A percentile compares a stretch with the other conserved stretches of the same genome.
Evolutionary conservation across 352 stramenopile species (phyloP).

Genomic region (Blastocystis hominis): DNA sequence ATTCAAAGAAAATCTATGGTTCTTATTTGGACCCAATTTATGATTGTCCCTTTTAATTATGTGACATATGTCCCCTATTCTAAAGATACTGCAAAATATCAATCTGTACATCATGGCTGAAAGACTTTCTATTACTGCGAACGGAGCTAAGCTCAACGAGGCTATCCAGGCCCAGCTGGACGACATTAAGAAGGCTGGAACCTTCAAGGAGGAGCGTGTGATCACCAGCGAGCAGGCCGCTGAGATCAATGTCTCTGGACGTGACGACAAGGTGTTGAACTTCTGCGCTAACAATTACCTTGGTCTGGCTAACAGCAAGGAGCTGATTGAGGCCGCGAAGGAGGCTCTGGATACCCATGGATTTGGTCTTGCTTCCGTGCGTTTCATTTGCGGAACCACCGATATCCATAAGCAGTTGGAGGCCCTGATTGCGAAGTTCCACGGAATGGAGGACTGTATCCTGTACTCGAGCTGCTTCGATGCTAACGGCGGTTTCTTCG

Average conservation of each 20-base stretch:
- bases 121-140: not conserved
- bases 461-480: constrained; percentile 85
- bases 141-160: constrained; percentile 23
- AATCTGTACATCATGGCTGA: not conserved
- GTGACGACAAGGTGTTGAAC: constrained; percentile 71
- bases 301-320: constrained; percentile 76
- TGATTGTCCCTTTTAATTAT: not conserved
- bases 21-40: not conserved
- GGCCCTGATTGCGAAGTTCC: constrained; percentile 76
- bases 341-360: constrained; percentile 72
- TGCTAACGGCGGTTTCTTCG: constrained; percentile 81
- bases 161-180: constrained; percentile 1
- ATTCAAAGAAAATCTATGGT: not conserved
- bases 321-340: constrained; percentile 73
- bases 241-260: constrained; percentile 69
- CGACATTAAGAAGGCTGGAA: constrained; percentile 5
- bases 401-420: constrained; percentile 85
- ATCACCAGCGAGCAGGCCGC: constrained; percentile 76
- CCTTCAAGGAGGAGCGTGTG: constrained; percentile 71
- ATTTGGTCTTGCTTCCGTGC: constrained; percentile 79
- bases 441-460: constrained; percentile 83
- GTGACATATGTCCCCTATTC: not conserved
- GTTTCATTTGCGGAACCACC: constrained; percentile 83
- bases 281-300: constrained; percentile 88
- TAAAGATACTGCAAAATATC: not conserved